Evolutionary conservation across 768 basidiomycete species (phyloP).

Genomic region (Mrakia blollopis): DNA sequence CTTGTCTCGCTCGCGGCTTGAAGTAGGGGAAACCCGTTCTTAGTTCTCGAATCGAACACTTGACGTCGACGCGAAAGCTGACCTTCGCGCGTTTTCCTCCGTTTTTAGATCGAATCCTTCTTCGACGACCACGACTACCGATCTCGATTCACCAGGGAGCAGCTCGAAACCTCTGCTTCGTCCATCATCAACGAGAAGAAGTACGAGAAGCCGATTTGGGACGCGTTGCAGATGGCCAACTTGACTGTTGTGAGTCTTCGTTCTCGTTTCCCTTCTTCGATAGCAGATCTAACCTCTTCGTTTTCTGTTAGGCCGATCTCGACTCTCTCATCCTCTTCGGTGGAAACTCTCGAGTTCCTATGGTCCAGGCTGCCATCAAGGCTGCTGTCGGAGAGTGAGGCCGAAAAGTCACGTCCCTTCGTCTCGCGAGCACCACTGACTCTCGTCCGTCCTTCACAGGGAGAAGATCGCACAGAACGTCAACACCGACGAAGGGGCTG

Average conservation of each 20-base stretch:
- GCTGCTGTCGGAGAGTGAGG: constrained; percentile 71
- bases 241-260: constrained; percentile 56
- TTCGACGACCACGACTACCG: constrained; percentile 88
- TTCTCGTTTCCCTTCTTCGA: constrained; percentile 8
- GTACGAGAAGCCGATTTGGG: constrained; percentile 67
- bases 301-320: constrained; percentile 59
- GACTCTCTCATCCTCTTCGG: constrained; percentile 90
- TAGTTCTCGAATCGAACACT: background rate
- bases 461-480: constrained; percentile 88
- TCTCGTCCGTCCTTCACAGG: constrained; percentile 43
- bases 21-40: background rate
- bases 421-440: background rate
- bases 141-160: constrained; percentile 64
- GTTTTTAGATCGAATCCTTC: constrained; percentile 71
- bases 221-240: constrained; percentile 64
- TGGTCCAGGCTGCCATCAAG: constrained; percentile 80
- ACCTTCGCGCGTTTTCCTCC: background rate
- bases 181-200: constrained; percentile 54
- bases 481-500: constrained; percentile 93
- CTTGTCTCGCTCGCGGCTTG: background rate
- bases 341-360: constrained; percentile 80
- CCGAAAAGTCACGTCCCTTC: no score
- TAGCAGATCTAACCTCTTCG: background rate
- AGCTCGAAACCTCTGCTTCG: constrained; percentile 69
- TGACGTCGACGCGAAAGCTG: background rate